These are phyloP conservation scores for Fragaria nilgerrensis DNA, from an alignment of 306 rosid genomes.

Conservation along the genomic window DNA sequence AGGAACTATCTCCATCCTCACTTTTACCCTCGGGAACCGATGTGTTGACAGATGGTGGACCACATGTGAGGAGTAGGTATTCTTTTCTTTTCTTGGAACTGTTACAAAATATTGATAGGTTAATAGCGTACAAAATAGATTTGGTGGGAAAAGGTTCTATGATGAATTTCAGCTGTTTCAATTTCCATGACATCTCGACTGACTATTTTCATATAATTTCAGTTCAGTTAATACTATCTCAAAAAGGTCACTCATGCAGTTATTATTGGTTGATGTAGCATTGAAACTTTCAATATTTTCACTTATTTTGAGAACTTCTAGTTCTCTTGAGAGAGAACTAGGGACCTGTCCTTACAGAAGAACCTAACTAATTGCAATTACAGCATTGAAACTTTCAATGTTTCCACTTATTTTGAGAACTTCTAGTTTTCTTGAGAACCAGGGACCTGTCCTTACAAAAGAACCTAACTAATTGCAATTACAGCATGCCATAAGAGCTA, in stretches of 20 bases:
- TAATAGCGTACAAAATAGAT: constrained; percentile 11
- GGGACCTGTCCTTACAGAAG: background rate
- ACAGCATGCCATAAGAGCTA: background rate
- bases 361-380: background rate
- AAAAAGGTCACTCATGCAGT: background rate
- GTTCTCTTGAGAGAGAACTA: background rate
- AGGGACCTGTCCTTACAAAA: background rate
- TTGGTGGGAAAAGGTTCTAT: background rate
- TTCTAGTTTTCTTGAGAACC: background rate
- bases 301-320: background rate
- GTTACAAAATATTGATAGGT: constrained; percentile 30
- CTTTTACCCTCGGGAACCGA: constrained; percentile 46
- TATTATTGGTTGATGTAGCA: background rate
- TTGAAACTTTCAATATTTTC: background rate
- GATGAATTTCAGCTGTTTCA: background rate
- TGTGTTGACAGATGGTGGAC: constrained; percentile 50
- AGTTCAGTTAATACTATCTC: background rate
- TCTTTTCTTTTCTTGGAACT: constrained; percentile 87
- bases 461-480: background rate
- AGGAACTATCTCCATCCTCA: constrained; percentile 59
- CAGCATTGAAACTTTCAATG: background rate
- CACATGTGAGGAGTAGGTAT: constrained; percentile 82
- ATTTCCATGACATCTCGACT: background rate
- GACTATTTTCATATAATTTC: background rate
- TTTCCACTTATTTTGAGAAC: background rate